A percentile compares a stretch with the other conserved stretches of the same genome.
phyloP scores from a whole-genome alignment of 1,139 yeast species.

The Suhomyces bribrorum region DNA sequence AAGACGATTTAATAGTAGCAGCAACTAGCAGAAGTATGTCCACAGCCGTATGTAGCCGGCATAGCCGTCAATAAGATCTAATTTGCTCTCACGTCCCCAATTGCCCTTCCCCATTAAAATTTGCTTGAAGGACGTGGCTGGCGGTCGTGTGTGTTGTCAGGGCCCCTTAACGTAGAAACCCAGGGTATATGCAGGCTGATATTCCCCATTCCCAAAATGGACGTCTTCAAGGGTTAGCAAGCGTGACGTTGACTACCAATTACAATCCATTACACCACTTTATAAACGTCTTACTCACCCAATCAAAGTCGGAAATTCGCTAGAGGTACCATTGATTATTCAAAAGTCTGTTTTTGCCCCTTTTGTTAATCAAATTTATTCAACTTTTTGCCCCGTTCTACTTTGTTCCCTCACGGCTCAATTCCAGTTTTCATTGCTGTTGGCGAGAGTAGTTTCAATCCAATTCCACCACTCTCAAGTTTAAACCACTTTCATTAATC shows the following conservation, averaged over 20 bases:
- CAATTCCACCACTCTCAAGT: background rate
- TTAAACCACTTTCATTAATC: background rate
- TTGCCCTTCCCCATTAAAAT: too few relatives aligned
- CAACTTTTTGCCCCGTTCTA: background rate
- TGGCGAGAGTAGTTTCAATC: background rate
- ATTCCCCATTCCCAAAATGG: constrained; percentile 11
- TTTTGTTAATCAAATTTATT: background rate
- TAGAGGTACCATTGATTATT: background rate
- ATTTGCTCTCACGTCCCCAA: too few relatives aligned
- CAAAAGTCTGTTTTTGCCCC: background rate
- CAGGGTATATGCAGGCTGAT: constrained; percentile 7
- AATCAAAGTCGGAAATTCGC: background rate
- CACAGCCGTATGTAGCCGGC: too few relatives aligned
- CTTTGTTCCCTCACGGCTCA: background rate
- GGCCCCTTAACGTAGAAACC: constrained; percentile 9
- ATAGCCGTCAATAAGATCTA: too few relatives aligned
- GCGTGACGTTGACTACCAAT: constrained; percentile 9
- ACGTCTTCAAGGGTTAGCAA: constrained; percentile 12
- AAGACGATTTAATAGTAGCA: too few relatives aligned
- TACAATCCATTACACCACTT: background rate
- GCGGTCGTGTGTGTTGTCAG: constrained; percentile 4
- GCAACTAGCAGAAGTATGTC: too few relatives aligned
- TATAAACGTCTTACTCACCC: background rate
- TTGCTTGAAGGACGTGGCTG: constrained; percentile 3
- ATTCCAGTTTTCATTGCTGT: constrained; percentile 1